Percentiles rank a stretch among this genome's conserved stretches.
Evolutionary conservation across 2,329 filamentous ascomycete species (phyloP).

Genomic region (Neocucurbitaria cava): DNA sequence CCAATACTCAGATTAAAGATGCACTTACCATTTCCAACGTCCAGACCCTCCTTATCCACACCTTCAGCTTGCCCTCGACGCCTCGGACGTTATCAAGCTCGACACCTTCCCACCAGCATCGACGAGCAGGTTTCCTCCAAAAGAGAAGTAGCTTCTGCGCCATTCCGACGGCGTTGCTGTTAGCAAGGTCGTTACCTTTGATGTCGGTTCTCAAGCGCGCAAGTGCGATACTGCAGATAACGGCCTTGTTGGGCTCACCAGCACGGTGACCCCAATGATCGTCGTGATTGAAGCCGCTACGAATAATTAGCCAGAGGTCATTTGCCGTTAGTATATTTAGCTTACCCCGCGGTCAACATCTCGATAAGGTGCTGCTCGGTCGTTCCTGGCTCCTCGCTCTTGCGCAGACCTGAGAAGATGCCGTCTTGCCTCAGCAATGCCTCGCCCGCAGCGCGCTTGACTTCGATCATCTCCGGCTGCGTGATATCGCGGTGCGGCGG

Average conservation of each 20-base stretch:
- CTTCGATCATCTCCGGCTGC: conserved; percentile 89
- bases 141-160: conserved; percentile 97
- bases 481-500: conserved; percentile 84
- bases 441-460: conserved; percentile 89
- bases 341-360: conserved; percentile 97
- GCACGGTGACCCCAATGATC: conserved; percentile 96
- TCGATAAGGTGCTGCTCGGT: conserved; percentile 98
- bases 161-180: conserved; percentile 87
- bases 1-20: not conserved
- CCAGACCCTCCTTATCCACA: conserved; percentile 98
- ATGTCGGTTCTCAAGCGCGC: conserved; percentile 93
- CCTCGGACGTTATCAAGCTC: conserved; percentile 90
- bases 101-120: conserved; percentile 99
- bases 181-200: conserved; percentile 75
- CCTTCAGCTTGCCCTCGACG: conserved; percentile 89
- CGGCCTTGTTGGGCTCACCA: conserved; percentile 97
- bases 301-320: conserved; percentile 9
- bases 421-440: conserved; percentile 89
- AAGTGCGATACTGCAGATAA: conserved; percentile 94
- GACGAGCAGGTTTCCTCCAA: conserved; percentile 94
- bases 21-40: conserved; percentile 84
- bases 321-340: not conserved
- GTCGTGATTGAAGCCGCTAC: conserved; percentile 93
- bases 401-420: conserved; percentile 93
- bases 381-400: conserved; percentile 93